phyloP scores from a whole-genome alignment of 768 basidiomycete species.

The Lepiota subincarnata region DNA sequence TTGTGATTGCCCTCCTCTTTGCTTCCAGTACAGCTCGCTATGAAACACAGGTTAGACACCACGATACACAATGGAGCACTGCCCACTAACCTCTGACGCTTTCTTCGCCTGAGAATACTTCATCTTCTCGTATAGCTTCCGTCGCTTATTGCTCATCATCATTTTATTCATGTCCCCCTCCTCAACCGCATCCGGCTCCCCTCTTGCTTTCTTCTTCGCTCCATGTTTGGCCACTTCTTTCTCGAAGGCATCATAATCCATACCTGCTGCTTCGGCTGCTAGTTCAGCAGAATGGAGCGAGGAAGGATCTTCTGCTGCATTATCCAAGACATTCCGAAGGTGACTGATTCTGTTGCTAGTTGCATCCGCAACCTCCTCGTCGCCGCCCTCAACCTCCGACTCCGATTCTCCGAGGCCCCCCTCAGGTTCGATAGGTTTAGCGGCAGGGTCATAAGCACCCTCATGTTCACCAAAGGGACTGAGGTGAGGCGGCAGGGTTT shows the following conservation, averaged over 20 bases:
- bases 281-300: conserved; percentile 84
- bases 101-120: conserved; percentile 81
- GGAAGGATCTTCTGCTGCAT: conserved; percentile 44
- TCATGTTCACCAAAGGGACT: conserved; percentile 89
- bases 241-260: conserved; percentile 77
- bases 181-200: conserved; percentile 31
- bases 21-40: conserved; percentile 61
- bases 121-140: conserved; percentile 91
- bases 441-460: conserved; percentile 70
- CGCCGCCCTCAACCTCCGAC: conserved; percentile 24
- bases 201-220: conserved; percentile 31
- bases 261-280: conserved; percentile 84
- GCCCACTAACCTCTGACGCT: conserved; percentile 64
- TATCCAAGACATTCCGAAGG: conserved; percentile 9
- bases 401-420: conserved; percentile 32
- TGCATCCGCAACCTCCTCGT: conserved; percentile 15
- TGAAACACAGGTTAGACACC: conserved; percentile 1
- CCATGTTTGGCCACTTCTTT: conserved; percentile 62
- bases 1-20: conserved; percentile 45
- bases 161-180: conserved; percentile 95
- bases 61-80: not conserved
- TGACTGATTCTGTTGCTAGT: conserved; percentile 12
- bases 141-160: conserved; percentile 95
- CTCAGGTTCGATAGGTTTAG: conserved; percentile 31
- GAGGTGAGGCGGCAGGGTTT: conserved; percentile 86